Percentiles rank a stretch among this genome's conserved stretches.
phyloP scores from a whole-genome alignment of 257 asterid species.

The Penstemon newberryi region DNA sequence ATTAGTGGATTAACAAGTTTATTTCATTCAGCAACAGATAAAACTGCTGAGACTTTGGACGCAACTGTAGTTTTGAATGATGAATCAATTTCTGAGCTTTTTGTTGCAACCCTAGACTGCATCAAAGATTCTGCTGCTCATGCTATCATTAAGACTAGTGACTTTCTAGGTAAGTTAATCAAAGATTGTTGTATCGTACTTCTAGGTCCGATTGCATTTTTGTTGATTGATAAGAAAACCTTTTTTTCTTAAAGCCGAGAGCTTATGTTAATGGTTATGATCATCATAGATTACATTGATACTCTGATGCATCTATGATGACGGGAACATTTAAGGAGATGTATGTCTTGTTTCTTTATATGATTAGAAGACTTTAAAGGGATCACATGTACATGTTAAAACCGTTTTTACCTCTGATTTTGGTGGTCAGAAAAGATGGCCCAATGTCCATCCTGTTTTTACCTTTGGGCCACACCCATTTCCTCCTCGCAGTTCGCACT shows the following conservation, averaged over 20 bases:
- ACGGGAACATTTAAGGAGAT: neutral
- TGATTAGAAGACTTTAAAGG: neutral
- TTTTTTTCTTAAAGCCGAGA: neutral
- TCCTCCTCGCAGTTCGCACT: no score
- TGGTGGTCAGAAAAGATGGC: no score
- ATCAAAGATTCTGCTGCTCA: constrained; percentile 69
- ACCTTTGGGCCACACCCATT: no score
- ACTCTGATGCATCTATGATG: neutral
- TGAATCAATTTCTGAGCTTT: constrained; percentile 90
- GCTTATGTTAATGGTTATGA: neutral
- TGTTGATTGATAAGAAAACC: constrained; percentile 11
- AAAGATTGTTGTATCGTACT: constrained; percentile 11
- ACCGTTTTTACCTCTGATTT: no score
- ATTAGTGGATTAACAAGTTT: neutral
- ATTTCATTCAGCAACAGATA: constrained; percentile 53
- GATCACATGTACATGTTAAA: neutral
- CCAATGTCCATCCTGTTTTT: no score
- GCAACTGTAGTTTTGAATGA: constrained; percentile 41
- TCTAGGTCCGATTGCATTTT: constrained; percentile 17
- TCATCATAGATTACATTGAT: constrained; percentile 13
- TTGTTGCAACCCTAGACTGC: constrained; percentile 92
- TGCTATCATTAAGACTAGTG: constrained; percentile 66
- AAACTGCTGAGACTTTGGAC: constrained; percentile 40
- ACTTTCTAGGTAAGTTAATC: constrained; percentile 62
- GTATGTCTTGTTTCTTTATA: neutral